Evolutionary conservation across 2,329 filamentous ascomycete species (phyloP).

Genomic region (Microcyclosporella mali): DNA sequence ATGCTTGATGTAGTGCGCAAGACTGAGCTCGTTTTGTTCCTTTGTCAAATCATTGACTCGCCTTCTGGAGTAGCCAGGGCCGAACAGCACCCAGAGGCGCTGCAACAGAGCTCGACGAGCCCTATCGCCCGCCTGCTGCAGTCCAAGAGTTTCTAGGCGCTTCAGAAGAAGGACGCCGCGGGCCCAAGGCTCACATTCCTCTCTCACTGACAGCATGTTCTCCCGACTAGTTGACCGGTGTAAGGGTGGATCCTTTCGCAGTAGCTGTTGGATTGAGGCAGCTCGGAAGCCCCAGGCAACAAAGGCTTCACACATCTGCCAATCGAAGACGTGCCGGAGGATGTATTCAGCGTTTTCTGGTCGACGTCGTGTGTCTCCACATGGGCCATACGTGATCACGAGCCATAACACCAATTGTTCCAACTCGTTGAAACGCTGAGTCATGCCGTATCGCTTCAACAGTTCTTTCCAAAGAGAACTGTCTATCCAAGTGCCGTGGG

Average conservation of each 20-base stretch:
- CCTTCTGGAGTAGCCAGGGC: slow-evolving; percentile 24
- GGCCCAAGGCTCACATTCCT: slow-evolving; percentile 22
- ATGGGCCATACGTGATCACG: slow-evolving; percentile 22
- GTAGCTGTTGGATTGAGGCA: slow-evolving; percentile 12
- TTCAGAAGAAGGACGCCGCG: slow-evolving; percentile 28
- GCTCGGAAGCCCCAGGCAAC: slow-evolving; percentile 31
- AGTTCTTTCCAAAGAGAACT: slow-evolving; percentile 51
- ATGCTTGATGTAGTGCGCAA: slow-evolving; percentile 27
- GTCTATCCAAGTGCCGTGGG: slow-evolving; percentile 34
- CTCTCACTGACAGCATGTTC: background rate
- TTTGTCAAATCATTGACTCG: slow-evolving; percentile 17
- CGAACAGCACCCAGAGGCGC: slow-evolving; percentile 33
- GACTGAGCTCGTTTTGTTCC: slow-evolving; percentile 18
- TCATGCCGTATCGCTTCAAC: slow-evolving; percentile 55
- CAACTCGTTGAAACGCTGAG: slow-evolving; percentile 46
- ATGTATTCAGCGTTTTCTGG: background rate
- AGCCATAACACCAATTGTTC: slow-evolving; percentile 50
- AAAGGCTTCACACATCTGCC: slow-evolving; percentile 26
- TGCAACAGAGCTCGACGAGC: slow-evolving; percentile 15
- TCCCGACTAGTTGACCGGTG: no score
- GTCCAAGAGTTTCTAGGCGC: slow-evolving; percentile 20
- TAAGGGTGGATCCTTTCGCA: no score
- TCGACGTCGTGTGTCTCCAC: no score
- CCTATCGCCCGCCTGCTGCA: slow-evolving; percentile 3
- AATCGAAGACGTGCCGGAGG: slow-evolving; percentile 21